These are phyloP conservation scores for Neoscytalidium dimidiatum DNA, from an alignment of 2,329 filamentous ascomycete genomes.

Conservation along the genomic window DNA sequence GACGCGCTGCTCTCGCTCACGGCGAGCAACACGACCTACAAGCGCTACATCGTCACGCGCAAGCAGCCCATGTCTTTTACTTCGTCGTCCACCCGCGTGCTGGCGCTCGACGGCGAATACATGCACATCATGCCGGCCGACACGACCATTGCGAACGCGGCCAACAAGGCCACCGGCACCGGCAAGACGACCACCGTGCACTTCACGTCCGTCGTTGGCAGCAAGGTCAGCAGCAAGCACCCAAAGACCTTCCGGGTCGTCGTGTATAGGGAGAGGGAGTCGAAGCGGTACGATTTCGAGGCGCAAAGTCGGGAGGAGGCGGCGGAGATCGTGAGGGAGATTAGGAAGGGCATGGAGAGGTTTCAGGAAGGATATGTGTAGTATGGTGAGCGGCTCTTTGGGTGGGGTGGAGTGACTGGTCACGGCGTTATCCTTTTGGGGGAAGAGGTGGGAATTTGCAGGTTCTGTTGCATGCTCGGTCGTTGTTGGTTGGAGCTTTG, in stretches of 20 bases:
- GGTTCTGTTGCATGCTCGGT: too few species aligned
- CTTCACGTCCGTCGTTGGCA: conserved; percentile 79
- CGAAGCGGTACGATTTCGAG: conserved; percentile 83
- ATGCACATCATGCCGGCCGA: conserved; percentile 76
- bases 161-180: conserved; percentile 57
- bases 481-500: not conserved
- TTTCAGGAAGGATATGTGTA: conserved; percentile 18
- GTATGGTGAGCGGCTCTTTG: not conserved
- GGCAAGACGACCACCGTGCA: conserved; percentile 80
- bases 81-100: conserved; percentile 71
- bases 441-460: not conserved
- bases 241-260: conserved; percentile 79
- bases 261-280: conserved; percentile 74
- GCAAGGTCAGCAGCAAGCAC: conserved; percentile 78
- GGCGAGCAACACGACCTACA: conserved; percentile 52
- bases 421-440: not conserved
- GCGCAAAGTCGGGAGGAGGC: conserved; percentile 72
- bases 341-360: conserved; percentile 38
- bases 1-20: conserved; percentile 48
- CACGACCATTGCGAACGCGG: conserved; percentile 30
- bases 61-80: conserved; percentile 83
- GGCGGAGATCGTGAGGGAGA: conserved; percentile 74
- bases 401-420: not conserved
- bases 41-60: conserved; percentile 77
- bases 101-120: conserved; percentile 83